These are phyloP conservation scores for Capsicum rhomboideum DNA, from an alignment of 257 asterid genomes.

Conservation along the genomic window DNA sequence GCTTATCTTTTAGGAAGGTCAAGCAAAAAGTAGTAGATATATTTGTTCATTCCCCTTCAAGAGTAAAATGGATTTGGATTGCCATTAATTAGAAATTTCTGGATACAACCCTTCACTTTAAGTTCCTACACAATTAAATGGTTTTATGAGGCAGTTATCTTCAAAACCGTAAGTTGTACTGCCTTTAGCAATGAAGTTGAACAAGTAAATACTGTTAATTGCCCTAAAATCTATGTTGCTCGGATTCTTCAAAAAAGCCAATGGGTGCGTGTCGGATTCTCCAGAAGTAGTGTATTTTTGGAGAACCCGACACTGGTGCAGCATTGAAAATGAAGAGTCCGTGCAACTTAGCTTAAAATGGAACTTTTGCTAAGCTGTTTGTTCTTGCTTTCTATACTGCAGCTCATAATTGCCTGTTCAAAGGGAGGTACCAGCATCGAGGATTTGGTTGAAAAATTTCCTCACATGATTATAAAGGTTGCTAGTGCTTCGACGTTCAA, in stretches of 20 bases:
- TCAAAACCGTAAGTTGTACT: neutral
- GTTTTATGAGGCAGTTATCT: neutral
- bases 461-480: slow-evolving; percentile 87
- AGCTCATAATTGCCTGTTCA: slow-evolving; percentile 85
- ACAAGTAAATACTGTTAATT: neutral
- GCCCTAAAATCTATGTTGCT: too few relatives aligned
- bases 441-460: slow-evolving; percentile 93
- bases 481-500: neutral
- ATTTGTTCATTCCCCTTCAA: neutral
- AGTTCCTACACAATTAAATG: neutral
- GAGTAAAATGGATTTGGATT: neutral
- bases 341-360: too few relatives aligned
- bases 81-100: neutral
- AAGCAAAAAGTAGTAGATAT: neutral
- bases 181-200: neutral
- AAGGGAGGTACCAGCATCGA: slow-evolving; percentile 97
- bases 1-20: neutral
- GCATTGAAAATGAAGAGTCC: too few relatives aligned
- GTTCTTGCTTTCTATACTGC: slow-evolving; percentile 13
- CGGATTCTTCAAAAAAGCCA: too few relatives aligned
- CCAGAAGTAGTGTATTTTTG: too few relatives aligned
- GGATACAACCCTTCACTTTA: neutral
- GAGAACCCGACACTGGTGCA: too few relatives aligned
- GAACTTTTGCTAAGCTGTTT: neutral
- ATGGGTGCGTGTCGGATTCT: too few relatives aligned